These are phyloP conservation scores for Bryopsis sp. DNA, from an alignment of 139 green algal genomes.

Conservation along the genomic window DNA sequence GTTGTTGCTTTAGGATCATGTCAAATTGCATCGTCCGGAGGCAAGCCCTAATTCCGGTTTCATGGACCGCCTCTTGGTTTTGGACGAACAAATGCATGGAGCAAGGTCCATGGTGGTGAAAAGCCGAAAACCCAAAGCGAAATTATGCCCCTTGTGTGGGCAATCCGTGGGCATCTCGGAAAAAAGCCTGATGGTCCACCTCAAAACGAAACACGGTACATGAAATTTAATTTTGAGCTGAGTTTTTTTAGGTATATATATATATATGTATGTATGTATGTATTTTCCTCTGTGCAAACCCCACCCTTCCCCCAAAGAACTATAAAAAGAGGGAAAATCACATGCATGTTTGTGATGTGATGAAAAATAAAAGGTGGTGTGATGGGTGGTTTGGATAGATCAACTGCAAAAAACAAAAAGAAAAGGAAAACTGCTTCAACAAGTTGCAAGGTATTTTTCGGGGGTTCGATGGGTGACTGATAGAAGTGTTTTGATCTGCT, in stretches of 20 bases:
- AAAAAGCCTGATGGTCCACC: conserved; percentile 56
- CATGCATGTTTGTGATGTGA: background rate
- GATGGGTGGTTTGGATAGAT: too few relatives aligned
- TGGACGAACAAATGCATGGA: conserved; percentile 56
- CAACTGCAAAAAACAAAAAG: too few relatives aligned
- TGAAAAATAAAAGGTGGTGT: too few relatives aligned
- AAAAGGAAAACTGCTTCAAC: too few relatives aligned
- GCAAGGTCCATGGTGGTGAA: conserved; percentile 46
- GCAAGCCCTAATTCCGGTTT: conserved; percentile 77
- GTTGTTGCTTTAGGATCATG: background rate
- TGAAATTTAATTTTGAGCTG: background rate
- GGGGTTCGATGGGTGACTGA: too few relatives aligned
- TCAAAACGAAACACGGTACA: conserved; percentile 45
- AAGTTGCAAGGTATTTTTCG: too few relatives aligned
- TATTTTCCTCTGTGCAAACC: background rate
- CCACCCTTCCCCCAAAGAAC: background rate
- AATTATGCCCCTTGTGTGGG: conserved; percentile 56
- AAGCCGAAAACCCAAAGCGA: conserved; percentile 53
- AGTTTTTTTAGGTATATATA: background rate
- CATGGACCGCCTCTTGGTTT: conserved; percentile 43
- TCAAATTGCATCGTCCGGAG: conserved; percentile 35
- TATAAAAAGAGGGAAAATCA: background rate
- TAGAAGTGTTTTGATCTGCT: too few relatives aligned
- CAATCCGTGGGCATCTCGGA: conserved; percentile 49
- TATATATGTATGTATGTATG: background rate